phyloP scores from a whole-genome alignment of 2,329 filamentous ascomycete genomes.

The Reticulascus tulasneorum region DNA sequence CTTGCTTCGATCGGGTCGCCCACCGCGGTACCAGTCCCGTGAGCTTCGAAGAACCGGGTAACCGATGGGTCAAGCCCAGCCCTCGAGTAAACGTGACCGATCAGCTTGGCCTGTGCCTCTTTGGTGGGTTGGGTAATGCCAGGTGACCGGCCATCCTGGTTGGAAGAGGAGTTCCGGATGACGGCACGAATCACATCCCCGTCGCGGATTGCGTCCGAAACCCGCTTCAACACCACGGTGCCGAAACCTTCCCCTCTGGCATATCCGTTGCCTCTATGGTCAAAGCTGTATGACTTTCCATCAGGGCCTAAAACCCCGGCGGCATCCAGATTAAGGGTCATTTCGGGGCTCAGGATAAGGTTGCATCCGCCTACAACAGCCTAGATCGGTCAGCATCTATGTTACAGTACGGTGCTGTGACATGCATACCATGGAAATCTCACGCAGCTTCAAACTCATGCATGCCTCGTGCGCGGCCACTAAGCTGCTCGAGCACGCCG shows the following conservation, averaged over 20 bases:
- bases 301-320: constrained; percentile 21
- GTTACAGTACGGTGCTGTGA: no score
- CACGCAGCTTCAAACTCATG: constrained; percentile 15
- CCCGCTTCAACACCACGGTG: constrained; percentile 45
- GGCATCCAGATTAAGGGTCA: constrained; percentile 9
- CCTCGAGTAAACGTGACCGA: constrained; percentile 29
- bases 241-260: constrained; percentile 43
- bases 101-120: constrained; percentile 28
- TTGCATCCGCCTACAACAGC: constrained; percentile 21
- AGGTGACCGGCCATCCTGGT: constrained; percentile 38
- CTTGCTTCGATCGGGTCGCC: constrained; percentile 53
- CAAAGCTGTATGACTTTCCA: constrained; percentile 27
- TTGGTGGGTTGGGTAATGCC: constrained; percentile 31
- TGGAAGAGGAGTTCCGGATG: constrained; percentile 30
- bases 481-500: constrained; percentile 32
- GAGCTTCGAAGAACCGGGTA: constrained; percentile 36
- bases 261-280: constrained; percentile 28
- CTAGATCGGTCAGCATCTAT: constrained; percentile 32
- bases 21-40: constrained; percentile 52
- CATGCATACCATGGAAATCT: constrained; percentile 13
- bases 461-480: constrained; percentile 27
- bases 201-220: constrained; percentile 40
- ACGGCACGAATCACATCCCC: constrained; percentile 33
- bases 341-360: constrained; percentile 14
- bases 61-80: constrained; percentile 20